Evolutionary conservation across 2,329 filamentous ascomycete species (phyloP), one percentile per base, ranked within the genome.

Genomic region (Teratosphaeriaceae sp.): DNA sequence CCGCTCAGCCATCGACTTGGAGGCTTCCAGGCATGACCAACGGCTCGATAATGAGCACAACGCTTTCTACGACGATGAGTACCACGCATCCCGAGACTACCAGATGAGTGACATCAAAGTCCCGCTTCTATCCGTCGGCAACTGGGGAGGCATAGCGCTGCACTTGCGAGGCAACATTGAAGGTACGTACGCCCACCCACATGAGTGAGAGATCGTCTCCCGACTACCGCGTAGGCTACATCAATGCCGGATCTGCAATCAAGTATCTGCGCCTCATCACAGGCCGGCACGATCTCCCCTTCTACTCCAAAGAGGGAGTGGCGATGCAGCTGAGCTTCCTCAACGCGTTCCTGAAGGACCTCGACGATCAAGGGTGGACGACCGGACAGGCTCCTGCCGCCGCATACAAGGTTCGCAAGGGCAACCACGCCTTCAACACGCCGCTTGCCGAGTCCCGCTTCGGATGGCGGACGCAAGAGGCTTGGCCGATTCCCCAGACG

Each of bases 201-300:
- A n/a, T n/a, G n/a, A n/a, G n/a, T n/a, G n/a, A n/a, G n/a, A n/a
- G n/a, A n/a, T n/a, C n/a, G n/a, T n/a, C n/a, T n/a, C n/a, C n/a
- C n/a, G n/a, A n/a, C n/a, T n/a, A n/a, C n/a, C n/a, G n/a, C n/a
- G n/a, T 82, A 53, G 82, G 82, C 0, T 86, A 75, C 43, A 65
- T 66, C 1, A 70, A 79, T 37, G 81, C 82, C 0, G 79, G 80
- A 1, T 85, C 81, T 0, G 69, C 78, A 45, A 67, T 79, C 46
- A 86, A 86, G 59, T 87, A 82, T 50, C 68, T 86, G 0, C 75
- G 82, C 5, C 78, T 85, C 58, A 82, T 85, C 54, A 79, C 76
- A 0, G 82, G 83, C 1, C 72, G 83, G 0, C 82, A 87, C 48
- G 82, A 86, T 53, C 67, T 86, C 1, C 82, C 82, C 0, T 85